These are phyloP conservation scores for Clonostachys sp. DNA, from an alignment of 2,329 filamentous ascomycete genomes.

Conservation along the genomic window DNA sequence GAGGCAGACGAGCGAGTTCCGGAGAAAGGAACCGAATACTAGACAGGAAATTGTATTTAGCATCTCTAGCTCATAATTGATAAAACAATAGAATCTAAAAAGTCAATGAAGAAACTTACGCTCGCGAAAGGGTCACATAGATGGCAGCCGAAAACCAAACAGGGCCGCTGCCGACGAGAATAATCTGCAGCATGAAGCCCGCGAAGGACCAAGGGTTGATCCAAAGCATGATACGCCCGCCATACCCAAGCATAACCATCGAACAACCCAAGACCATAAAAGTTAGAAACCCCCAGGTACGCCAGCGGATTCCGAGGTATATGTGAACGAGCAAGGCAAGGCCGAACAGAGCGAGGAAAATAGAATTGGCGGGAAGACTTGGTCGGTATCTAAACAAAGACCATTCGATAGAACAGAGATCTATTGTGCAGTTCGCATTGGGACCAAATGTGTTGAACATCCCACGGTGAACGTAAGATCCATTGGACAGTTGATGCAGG, in stretches of 20 bases:
- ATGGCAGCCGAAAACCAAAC: conserved; percentile 52
- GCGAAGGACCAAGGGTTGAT: conserved; percentile 45
- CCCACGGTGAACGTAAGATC: too few species aligned
- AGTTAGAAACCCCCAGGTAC: conserved; percentile 33
- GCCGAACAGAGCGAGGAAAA: conserved; percentile 32
- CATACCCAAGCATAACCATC: conserved; percentile 58
- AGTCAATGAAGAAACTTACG: conserved; percentile 12
- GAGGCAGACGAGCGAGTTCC: conserved; percentile 35
- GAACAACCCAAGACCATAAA: conserved; percentile 49
- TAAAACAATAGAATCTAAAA: too few species aligned
- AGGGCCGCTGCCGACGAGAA: conserved; percentile 32
- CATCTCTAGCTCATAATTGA: too few species aligned
- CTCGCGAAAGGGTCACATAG: conserved; percentile 52
- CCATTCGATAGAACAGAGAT: conserved; percentile 32
- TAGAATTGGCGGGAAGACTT: conserved; percentile 35
- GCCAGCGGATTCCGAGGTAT: conserved; percentile 31
- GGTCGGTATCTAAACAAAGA: conserved; percentile 36
- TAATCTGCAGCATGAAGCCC: conserved; percentile 60
- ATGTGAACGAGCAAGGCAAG: conserved; percentile 35
- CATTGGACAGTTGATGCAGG: too few species aligned
- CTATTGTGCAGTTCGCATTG: conserved; percentile 37
- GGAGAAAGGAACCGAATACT: conserved; percentile 30
- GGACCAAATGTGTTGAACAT: conserved; percentile 29
- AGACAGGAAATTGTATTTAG: too few species aligned
- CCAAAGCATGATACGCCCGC: conserved; percentile 46